Percentiles rank a stretch among this genome's conserved stretches.
These are phyloP conservation scores for Eucalyptus tenuipes DNA, from an alignment of 345 rosid genomes.

Conservation along the genomic window DNA sequence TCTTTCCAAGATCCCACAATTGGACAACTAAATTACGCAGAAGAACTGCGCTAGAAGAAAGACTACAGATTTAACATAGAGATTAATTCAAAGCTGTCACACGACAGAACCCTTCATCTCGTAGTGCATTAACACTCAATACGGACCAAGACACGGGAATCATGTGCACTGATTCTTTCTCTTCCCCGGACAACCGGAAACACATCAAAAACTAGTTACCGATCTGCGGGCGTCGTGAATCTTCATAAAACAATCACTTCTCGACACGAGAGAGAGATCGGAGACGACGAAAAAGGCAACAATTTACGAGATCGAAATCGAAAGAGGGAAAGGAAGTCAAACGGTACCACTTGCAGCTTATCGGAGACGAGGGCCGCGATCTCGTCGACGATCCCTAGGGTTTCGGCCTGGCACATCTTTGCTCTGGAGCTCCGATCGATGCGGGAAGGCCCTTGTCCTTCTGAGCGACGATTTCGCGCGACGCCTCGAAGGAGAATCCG, in stretches of 20 bases:
- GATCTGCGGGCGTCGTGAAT: background rate
- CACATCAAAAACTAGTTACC: background rate
- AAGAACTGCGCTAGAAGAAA: background rate
- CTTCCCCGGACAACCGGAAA: background rate
- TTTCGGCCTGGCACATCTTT: slow-evolving; percentile 44
- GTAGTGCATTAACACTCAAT: background rate
- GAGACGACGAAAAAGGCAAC: background rate
- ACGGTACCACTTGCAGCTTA: slow-evolving; percentile 65
- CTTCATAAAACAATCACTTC: background rate
- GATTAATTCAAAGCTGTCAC: background rate
- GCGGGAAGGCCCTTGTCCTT: background rate
- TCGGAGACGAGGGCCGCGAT: slow-evolving; percentile 69
- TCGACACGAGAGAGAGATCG: background rate
- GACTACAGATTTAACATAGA: background rate
- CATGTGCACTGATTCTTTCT: background rate
- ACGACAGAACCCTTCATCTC: background rate
- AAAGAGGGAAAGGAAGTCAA: background rate
- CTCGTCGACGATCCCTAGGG: slow-evolving; percentile 61
- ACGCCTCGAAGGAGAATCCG: background rate
- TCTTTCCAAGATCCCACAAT: background rate
- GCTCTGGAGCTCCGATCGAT: background rate
- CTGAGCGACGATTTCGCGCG: background rate
- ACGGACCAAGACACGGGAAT: background rate
- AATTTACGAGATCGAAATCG: background rate
- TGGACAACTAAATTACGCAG: background rate